Base-by-base conservation (phyloP, 2,329 filamentous ascomycete genomes). In the Aspergillus novoparasiticus region DNA sequence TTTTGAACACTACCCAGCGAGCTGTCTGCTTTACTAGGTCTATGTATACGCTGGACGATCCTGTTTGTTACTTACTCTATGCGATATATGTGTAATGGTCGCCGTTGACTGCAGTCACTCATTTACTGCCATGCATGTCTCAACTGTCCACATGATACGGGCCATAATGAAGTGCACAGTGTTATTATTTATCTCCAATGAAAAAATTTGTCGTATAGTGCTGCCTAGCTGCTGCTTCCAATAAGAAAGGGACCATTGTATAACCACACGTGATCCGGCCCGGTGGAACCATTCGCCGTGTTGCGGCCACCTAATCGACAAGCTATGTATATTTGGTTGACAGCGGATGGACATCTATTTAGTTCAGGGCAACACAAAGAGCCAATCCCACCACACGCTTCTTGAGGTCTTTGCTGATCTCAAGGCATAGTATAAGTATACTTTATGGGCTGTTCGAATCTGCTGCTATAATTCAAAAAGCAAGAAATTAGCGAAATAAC, bases 291-390 rank as follows among this genome's bases (percentile, higher is more conserved):
- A 28, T 51, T 53, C 50, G 60, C 66, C 39, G 41, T 45, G 62
- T 67, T 70, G 57, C 64, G 67, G 69, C 67, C 68, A 70, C 67
- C 68, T 69, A 65, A 70, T 64, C 66, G 58, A 68, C 51, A 64
- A 66, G 69, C 62, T 62, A 36, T 54, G 30, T 54, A 28, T 36
- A 39, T 21, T 55, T 55, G 16, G 23, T 28, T 53, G 50, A 36
- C 46, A 43, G 36, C 19, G 45, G 54, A 28, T 51, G n/a, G 36
- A 19, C 55, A 51, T 50, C 30, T 30, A 57, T 51, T 39, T 57
- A 56, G 61, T 56, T 55, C 59, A 54, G 43, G 43, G 50, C 54
- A 64, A 51, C 54, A 60, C 50, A 34, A 26, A 62, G 51, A 39
- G 19, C 58, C 36, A n/a, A 43, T 30, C 39, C 41, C 32, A 28